Evolutionary conservation across 257 asterid species (phyloP).

Genomic region (Capsicum rhomboideum): DNA sequence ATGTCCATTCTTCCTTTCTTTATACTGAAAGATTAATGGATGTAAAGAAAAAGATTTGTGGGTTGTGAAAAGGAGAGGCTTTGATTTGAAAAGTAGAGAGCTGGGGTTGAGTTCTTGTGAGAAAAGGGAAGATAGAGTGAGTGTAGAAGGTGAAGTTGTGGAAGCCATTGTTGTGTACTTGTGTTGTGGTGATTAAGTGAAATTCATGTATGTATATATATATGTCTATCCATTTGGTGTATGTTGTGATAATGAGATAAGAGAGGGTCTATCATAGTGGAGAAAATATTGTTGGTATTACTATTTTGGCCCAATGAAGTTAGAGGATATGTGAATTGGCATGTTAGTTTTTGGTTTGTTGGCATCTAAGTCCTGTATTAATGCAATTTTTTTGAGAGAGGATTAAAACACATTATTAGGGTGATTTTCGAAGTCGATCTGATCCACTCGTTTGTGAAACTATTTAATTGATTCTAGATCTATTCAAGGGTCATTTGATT

Average conservation of each 20-base stretch:
- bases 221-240: neutral
- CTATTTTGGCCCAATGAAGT: neutral
- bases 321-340: neutral
- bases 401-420: neutral
- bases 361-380: neutral
- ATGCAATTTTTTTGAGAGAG: neutral
- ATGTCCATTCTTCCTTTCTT: slow-evolving; percentile 28
- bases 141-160: slow-evolving; percentile 12
- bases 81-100: slow-evolving; percentile 9
- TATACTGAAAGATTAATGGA: slow-evolving; percentile 9
- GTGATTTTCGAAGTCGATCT: too few relatives aligned
- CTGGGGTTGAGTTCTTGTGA: slow-evolving; percentile 20
- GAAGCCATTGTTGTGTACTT: slow-evolving; percentile 16
- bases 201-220: neutral
- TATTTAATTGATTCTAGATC: too few relatives aligned
- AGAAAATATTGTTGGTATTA: too few relatives aligned
- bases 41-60: slow-evolving; percentile 3
- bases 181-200: neutral
- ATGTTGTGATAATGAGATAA: neutral
- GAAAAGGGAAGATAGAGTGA: slow-evolving; percentile 13
- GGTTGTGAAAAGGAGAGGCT: slow-evolving; percentile 7
- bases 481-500: too few relatives aligned
- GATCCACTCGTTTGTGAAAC: too few relatives aligned
- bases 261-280: neutral
- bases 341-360: neutral